Conservation (phyloP, 1,139 yeast genomes). For the Taiozyma onychis region DNA sequence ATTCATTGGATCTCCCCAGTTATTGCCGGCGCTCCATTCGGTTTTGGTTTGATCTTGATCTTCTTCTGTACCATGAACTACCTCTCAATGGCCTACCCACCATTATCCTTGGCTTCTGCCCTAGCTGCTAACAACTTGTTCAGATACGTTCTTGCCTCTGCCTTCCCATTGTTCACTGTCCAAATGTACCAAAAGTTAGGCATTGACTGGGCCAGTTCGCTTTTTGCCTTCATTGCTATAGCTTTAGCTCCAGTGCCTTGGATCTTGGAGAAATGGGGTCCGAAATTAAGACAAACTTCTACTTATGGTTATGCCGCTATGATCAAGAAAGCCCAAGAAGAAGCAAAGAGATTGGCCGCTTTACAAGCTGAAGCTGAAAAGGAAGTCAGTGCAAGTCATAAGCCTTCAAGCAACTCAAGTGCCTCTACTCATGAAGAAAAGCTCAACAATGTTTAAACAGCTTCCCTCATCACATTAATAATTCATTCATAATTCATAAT, state of each 20-base stretch:
- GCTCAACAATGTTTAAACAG: background rate
- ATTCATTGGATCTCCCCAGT: constrained; percentile 82
- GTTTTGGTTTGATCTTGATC: constrained; percentile 65
- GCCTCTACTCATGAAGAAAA: constrained; percentile 2
- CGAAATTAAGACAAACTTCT: constrained; percentile 43
- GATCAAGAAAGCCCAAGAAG: constrained; percentile 31
- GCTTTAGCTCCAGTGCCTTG: constrained; percentile 72
- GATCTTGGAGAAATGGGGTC: constrained; percentile 52
- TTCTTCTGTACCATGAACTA: constrained; percentile 71
- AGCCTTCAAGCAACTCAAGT: constrained; percentile 4
- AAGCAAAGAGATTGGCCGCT: constrained; percentile 15
- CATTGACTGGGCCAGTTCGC: constrained; percentile 74
- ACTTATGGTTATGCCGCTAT: constrained; percentile 54
- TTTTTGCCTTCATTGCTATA: constrained; percentile 65
- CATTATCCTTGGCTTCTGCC: constrained; percentile 68
- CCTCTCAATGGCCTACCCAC: constrained; percentile 71
- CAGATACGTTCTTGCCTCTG: constrained; percentile 52
- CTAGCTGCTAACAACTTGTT: constrained; percentile 73
- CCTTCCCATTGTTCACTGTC: constrained; percentile 69
- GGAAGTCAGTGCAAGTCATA: constrained; percentile 2
- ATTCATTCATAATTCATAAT: background rate
- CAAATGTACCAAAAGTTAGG: constrained; percentile 69
- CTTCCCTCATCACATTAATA: background rate
- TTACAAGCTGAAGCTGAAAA: constrained; percentile 11
- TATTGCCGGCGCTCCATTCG: constrained; percentile 71